Evolutionary conservation across 202 grass and related monocot species (phyloP), one percentile per base, ranked within the genome.

Genomic region (Elaeis oleifera): DNA sequence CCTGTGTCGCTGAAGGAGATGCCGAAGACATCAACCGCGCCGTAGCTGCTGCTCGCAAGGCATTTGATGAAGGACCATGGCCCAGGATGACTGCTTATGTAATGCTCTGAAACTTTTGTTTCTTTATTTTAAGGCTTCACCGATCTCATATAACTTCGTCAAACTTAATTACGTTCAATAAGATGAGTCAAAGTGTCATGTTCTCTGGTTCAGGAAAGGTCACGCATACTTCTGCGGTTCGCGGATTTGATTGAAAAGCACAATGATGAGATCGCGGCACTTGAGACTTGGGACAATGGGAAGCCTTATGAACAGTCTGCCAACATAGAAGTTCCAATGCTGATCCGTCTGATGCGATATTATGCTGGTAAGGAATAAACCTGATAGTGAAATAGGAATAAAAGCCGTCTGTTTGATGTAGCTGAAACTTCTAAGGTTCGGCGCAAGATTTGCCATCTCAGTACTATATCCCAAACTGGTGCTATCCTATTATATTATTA

Each of bases 241-340:
- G 90, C 82, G n/a, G 85, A 86, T 66, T 73, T 89, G 73, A 81
- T 95, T 5, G 82, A 95, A 66, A 49, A 18, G 23, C 75, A 89
- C 73, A 65, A 27, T 18, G 79, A 64, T 2, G 82, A 85, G 74
- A 61, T 95, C 51, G 82, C 85, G 6, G 76, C 79, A 65, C 82
- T 95, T 49, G 90, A 95, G 70, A 80, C 85, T 31, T 85, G 81
- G 89, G 89, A 95, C 70, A 74, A 69, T 72, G 81, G 89, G 5
- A 95, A 95, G 81, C 77, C 81, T 58, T 78, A 78, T 65, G 70
- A 78, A 72, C 82, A 89, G 67, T 2, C 82, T 9, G 23, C 58
- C 5, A 18, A 29, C 0, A 18, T 8, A 21, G 90, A 95, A 67
- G 67, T 95, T 52, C 85, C 90, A 5, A 80, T 83, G 76, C 14